A percentile compares a stretch with the other conserved stretches of the same genome.
Evolutionary conservation across 768 basidiomycete genomes (phyloP).

Genomic region (Pulveroboletus ravenelii): DNA sequence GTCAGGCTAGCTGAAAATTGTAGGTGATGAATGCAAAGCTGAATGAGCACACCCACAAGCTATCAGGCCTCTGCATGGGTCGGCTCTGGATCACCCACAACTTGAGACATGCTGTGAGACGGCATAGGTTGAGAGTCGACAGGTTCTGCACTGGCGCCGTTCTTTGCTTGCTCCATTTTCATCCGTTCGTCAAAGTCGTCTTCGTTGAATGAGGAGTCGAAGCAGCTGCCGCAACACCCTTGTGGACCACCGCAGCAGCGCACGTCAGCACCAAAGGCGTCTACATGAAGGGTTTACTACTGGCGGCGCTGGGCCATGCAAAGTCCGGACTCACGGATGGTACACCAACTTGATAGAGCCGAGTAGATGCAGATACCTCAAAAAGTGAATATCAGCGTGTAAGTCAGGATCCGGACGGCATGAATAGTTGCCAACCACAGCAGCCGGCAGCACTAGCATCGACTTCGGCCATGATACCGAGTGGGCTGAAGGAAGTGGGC

Average conservation of each 20-base stretch:
- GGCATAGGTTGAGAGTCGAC: slow-evolving; percentile 22
- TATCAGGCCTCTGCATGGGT: background rate
- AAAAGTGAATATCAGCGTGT: background rate
- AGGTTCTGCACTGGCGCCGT: slow-evolving; percentile 4
- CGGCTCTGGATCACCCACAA: slow-evolving; percentile 2
- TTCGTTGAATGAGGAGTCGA: slow-evolving; percentile 24
- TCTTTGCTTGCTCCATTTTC: slow-evolving; percentile 21
- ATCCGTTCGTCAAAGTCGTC: slow-evolving; percentile 30
- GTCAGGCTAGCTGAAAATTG: background rate
- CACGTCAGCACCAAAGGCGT: slow-evolving; percentile 18
- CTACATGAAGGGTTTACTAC: slow-evolving; percentile 7
- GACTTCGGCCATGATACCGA: slow-evolving; percentile 18
- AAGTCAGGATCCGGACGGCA: background rate
- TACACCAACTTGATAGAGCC: slow-evolving; percentile 22
- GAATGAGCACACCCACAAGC: background rate
- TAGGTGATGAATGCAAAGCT: background rate
- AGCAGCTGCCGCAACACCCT: slow-evolving; percentile 29
- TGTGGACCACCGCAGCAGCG: slow-evolving; percentile 24
- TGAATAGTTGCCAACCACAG: slow-evolving; percentile 20
- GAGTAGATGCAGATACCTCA: slow-evolving; percentile 14
- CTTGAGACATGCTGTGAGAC: slow-evolving; percentile 15
- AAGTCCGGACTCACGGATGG: slow-evolving; percentile 19
- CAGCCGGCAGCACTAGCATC: slow-evolving; percentile 5
- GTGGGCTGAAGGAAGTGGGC: background rate
- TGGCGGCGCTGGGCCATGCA: background rate